These are phyloP conservation scores for Coelastrella sp. DNA, from an alignment of 139 green algal genomes.

Conservation along the genomic window DNA sequence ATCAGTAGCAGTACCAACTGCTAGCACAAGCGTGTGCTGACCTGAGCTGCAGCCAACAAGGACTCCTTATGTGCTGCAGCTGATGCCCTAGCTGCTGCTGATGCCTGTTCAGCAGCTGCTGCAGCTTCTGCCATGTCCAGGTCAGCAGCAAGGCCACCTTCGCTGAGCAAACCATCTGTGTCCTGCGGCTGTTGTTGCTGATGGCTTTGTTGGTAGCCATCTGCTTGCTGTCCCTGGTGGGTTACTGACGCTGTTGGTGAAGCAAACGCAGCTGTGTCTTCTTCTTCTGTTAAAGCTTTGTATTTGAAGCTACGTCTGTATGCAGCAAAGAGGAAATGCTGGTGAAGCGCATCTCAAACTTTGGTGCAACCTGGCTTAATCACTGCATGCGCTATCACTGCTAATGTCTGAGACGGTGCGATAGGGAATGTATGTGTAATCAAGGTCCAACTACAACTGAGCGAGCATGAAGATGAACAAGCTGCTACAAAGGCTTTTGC, in stretches of 20 bases:
- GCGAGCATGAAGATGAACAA: too few species aligned
- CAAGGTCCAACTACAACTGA: too few species aligned
- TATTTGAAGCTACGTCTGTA: slow-evolving; percentile 39
- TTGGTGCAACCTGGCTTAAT: too few species aligned
- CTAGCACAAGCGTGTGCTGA: not conserved
- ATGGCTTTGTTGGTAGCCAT: not conserved
- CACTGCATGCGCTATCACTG: too few species aligned
- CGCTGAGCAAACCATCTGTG: not conserved
- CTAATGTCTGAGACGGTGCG: too few species aligned
- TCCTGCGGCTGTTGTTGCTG: slow-evolving; percentile 1
- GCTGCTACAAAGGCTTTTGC: too few species aligned
- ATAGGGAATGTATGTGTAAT: too few species aligned
- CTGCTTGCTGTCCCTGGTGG: not conserved
- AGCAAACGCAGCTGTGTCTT: not conserved
- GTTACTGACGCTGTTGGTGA: not conserved
- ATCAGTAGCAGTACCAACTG: not conserved
- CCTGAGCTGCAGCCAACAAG: slow-evolving; percentile 28
- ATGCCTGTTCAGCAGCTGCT: slow-evolving; percentile 32
- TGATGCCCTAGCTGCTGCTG: slow-evolving; percentile 14
- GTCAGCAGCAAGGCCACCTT: not conserved
- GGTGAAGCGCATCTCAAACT: not conserved
- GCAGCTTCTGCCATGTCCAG: slow-evolving; percentile 37
- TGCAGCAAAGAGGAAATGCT: not conserved
- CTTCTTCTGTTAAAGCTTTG: slow-evolving; percentile 23
- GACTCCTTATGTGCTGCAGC: slow-evolving; percentile 33